Percentiles rank a stretch among this genome's conserved stretches.
phyloP scores from a whole-genome alignment of 192 early-diverging fungal genomes.

The Spizellomyces sp. region DNA sequence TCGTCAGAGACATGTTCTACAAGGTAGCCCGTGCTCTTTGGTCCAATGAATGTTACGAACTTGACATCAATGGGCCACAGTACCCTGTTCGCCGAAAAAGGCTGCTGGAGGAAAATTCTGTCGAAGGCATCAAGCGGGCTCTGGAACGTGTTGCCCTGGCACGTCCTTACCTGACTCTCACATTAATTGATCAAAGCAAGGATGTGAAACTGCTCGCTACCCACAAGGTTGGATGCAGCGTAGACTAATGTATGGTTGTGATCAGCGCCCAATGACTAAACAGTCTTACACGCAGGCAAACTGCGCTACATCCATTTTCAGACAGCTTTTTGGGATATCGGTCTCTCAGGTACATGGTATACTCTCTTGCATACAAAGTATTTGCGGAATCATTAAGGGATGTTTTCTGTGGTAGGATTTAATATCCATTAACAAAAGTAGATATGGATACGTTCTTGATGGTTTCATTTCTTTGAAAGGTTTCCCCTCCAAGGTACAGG shows the following conservation, averaged over 20 bases:
- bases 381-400: too few species aligned
- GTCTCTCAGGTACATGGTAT: slow-evolving; percentile 39
- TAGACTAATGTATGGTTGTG: neutral
- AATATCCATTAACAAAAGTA: slow-evolving; percentile 10
- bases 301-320: slow-evolving; percentile 41
- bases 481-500: slow-evolving; percentile 18
- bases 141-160: slow-evolving; percentile 56
- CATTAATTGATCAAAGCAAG: slow-evolving; percentile 17
- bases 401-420: slow-evolving; percentile 11
- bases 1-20: slow-evolving; percentile 68
- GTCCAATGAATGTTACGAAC: neutral
- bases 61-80: slow-evolving; percentile 27
- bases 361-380: neutral
- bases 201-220: slow-evolving; percentile 19
- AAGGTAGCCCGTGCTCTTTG: slow-evolving; percentile 46
- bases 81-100: slow-evolving; percentile 62
- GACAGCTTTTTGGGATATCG: slow-evolving; percentile 54
- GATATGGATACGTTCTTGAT: slow-evolving; percentile 7
- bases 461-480: slow-evolving; percentile 18
- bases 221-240: slow-evolving; percentile 9
- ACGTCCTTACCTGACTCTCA: slow-evolving; percentile 8
- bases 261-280: neutral
- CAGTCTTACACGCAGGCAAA: slow-evolving; percentile 41
- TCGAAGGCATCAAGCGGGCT: slow-evolving; percentile 51
- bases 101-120: slow-evolving; percentile 35